A percentile compares a stretch with the other conserved stretches of the same genome.
Conservation (phyloP, 1,284 basidiomycete genomes). For the Mycena sp. region DNA sequence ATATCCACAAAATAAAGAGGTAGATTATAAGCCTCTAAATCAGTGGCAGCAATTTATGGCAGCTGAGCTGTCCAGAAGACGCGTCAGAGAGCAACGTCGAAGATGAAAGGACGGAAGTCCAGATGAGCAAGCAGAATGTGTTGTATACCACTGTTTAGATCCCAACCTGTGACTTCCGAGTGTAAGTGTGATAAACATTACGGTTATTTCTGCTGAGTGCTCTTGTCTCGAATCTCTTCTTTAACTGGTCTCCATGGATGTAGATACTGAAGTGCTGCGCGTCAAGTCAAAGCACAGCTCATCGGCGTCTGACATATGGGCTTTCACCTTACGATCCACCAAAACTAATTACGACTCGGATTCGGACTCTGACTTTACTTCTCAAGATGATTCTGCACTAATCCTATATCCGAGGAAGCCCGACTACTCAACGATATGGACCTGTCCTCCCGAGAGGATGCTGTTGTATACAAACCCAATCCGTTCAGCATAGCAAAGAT, state of each 20-base stretch:
- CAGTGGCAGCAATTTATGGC: not conserved
- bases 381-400: constrained; percentile 33
- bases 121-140: constrained; percentile 26
- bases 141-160: not conserved
- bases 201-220: not conserved
- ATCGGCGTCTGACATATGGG: constrained; percentile 36
- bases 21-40: constrained; percentile 17
- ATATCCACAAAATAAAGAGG: constrained; percentile 5
- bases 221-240: not conserved
- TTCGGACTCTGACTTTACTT: constrained; percentile 32
- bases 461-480: constrained; percentile 70
- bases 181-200: not conserved
- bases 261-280: too few species aligned
- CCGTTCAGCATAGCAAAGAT: constrained; percentile 81
- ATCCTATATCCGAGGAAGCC: constrained; percentile 36
- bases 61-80: constrained; percentile 7
- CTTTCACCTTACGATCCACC: constrained; percentile 42
- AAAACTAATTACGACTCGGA: constrained; percentile 20
- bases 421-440: constrained; percentile 63
- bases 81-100: constrained; percentile 12
- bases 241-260: too few species aligned
- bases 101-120: too few species aligned
- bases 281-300: not conserved
- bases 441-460: constrained; percentile 63
- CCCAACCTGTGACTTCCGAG: not conserved